A percentile compares a stretch with the other conserved stretches of the same genome.
Evolutionary conservation across 1,284 basidiomycete species (phyloP).

Genomic region (Anthracocystis setariae): DNA sequence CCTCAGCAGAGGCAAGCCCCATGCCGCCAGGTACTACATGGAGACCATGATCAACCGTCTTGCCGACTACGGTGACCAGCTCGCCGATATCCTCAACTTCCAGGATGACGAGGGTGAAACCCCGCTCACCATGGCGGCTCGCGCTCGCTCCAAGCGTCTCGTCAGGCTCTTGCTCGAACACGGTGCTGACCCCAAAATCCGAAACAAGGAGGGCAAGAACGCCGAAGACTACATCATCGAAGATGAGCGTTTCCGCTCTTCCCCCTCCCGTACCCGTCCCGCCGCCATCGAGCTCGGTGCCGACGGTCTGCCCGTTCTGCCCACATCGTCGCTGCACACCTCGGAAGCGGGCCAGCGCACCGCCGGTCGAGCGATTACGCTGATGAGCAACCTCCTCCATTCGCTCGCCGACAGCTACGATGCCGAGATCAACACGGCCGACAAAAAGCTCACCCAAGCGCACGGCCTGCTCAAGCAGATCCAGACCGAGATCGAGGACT

Average conservation of each 20-base stretch:
- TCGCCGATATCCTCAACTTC: constrained; percentile 98
- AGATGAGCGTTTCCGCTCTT: constrained; percentile 94
- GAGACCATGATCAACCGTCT: constrained; percentile 91
- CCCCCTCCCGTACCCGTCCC: constrained; percentile 71
- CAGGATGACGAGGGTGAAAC: constrained; percentile 99
- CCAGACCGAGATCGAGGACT: constrained; percentile 89
- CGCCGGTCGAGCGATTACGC: constrained; percentile 78
- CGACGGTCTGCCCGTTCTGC: constrained; percentile 36
- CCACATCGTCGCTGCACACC: constrained; percentile 74
- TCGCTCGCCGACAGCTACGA: constrained; percentile 92
- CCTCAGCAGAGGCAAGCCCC: constrained; percentile 95
- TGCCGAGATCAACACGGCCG: constrained; percentile 88
- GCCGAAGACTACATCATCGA: constrained; percentile 99
- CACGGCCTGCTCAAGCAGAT: constrained; percentile 87
- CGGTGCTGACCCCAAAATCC: constrained; percentile 94
- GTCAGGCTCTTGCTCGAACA: constrained; percentile 96
- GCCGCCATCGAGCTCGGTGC: constrained; percentile 47
- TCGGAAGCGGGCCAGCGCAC: constrained; percentile 88
- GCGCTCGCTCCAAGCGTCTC: constrained; percentile 94
- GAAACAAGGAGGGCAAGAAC: constrained; percentile 94
- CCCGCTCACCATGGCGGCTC: constrained; percentile 93
- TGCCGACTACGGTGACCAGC: constrained; percentile 93
- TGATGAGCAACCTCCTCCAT: constrained; percentile 87
- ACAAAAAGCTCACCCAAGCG: constrained; percentile 90
- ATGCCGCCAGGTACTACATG: constrained; percentile 98